These are phyloP conservation scores for Candida ficus DNA, from an alignment of 805 yeast genomes.

Conservation along the genomic window DNA sequence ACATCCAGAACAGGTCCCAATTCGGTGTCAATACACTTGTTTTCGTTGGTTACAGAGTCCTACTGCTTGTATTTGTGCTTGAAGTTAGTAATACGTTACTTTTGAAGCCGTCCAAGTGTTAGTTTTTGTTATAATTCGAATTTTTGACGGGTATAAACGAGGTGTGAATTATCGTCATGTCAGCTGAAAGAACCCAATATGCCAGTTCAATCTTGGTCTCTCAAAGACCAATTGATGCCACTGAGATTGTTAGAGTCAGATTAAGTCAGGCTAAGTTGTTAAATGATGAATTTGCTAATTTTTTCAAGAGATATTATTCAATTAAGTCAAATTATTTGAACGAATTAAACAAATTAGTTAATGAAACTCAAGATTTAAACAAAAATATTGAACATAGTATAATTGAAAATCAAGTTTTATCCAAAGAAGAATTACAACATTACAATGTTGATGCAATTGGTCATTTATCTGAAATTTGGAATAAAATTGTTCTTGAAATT, in stretches of 20 bases:
- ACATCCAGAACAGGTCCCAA: not conserved
- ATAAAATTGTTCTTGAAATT: conserved; percentile 34
- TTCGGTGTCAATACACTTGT: too few species aligned
- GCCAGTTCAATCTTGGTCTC: conserved; percentile 36
- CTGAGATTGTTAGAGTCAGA: conserved; percentile 54
- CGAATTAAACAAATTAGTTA: conserved; percentile 19
- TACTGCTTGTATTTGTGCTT: too few species aligned
- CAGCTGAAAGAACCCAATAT: conserved; percentile 30
- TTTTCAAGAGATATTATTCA: conserved; percentile 43
- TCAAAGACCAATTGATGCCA: conserved; percentile 52
- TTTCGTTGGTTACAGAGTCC: too few species aligned
- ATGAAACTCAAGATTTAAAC: conserved; percentile 27
- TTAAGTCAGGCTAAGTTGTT: conserved; percentile 47
- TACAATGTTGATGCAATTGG: conserved; percentile 46
- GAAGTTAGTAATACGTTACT: too few species aligned
- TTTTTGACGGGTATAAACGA: not conserved
- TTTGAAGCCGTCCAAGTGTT: too few species aligned
- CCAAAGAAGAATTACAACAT: conserved; percentile 41
- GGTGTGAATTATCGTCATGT: conserved; percentile 6
- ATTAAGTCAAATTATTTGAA: conserved; percentile 21
- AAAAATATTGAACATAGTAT: conserved; percentile 28
- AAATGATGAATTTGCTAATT: conserved; percentile 56
- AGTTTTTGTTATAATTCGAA: not conserved
- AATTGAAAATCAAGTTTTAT: conserved; percentile 35
- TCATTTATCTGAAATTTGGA: conserved; percentile 39